Base-by-base conservation (phyloP, 1,139 yeast species). In the Candida albicans region DNA sequence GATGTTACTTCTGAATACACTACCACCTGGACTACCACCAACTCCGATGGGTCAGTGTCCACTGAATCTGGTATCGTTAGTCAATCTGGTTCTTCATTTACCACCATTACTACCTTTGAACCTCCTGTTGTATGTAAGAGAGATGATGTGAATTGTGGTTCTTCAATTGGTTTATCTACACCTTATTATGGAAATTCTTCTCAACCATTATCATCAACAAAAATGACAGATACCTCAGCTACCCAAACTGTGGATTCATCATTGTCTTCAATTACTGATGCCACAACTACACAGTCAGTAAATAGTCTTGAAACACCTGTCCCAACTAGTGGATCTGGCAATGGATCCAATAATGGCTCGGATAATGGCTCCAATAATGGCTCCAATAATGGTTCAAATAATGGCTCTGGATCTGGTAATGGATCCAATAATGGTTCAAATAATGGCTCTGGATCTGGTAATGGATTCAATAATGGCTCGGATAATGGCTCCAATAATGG, bases 1-100 rank as follows among this genome's bases (percentile, higher is more conserved):
- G 11, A 28, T 25, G 11, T 18, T 27, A 41, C 38, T 51, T 29
- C 58, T 35, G 52, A 50, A 11, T 56, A 53, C 52, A 52, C 59
- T 22, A 53, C 57, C 7, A 56, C 59, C 3, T 48, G 52, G 49
- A 42, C 51, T n/a, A 50, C 58, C 8, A 56, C 59, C 8, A 45
- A 47, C 25, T n/a, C 51, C 11, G 53, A 52, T 42, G 62, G 62
- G n/a, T 42, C 51, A 22, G 45, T 49, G 29, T 37, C 43, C n/a
- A 56, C 61, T 24, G 52, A 43, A 4, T 49, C 55, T 18, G 58
- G 51, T 35, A 52, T 35, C 15, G 54, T 53, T 7, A 24, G 45
- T 29, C 43, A 30, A 33, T 30, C 35, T 25, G 43, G 37, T 12
- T 33, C 55, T 27, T 34, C 40, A 24, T 35, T 36, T 8, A 39